A percentile compares a stretch with the other conserved stretches of the same genome.
phyloP scores from a whole-genome alignment of 2,329 filamentous ascomycete species.

The Tolypocladium sp. region DNA sequence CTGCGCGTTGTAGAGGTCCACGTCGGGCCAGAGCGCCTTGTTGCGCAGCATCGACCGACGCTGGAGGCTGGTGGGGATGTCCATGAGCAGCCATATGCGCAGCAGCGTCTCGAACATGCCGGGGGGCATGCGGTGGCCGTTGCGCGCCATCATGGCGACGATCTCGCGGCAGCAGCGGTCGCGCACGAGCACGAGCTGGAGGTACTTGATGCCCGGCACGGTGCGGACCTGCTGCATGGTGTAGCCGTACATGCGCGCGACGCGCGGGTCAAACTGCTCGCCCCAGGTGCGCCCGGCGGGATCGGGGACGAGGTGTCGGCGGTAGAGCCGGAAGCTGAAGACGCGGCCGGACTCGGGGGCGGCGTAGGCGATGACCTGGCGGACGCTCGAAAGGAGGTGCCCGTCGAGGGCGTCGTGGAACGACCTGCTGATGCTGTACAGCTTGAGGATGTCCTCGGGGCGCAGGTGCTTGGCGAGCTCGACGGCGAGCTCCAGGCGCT shows the following conservation, averaged over 20 bases:
- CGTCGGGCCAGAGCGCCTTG: conserved; percentile 42
- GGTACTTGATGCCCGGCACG: conserved; percentile 58
- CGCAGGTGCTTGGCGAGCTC: conserved; percentile 45
- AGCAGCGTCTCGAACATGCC: conserved; percentile 39
- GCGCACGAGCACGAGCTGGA: conserved; percentile 55
- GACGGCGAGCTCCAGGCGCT: conserved; percentile 42
- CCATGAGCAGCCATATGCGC: conserved; percentile 68
- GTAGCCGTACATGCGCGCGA: conserved; percentile 1
- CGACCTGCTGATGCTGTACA: conserved; percentile 55
- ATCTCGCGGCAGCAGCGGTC: conserved; percentile 52
- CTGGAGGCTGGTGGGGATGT: conserved; percentile 46
- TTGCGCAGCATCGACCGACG: conserved; percentile 48
- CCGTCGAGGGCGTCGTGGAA: conserved; percentile 53
- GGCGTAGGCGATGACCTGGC: conserved; percentile 41
- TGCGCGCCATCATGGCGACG: conserved; percentile 46
- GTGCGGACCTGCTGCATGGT: conserved; percentile 26
- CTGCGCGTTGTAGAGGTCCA: conserved; percentile 52
- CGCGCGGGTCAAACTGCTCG: conserved; percentile 7
- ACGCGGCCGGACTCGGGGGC: conserved; percentile 45
- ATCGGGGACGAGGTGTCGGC: conserved; percentile 47
- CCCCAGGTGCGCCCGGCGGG: conserved; percentile 38
- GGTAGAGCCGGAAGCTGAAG: conserved; percentile 55
- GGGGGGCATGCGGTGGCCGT: conserved; percentile 47
- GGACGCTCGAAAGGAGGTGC: conserved; percentile 49
- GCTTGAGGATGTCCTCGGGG: conserved; percentile 46